Percentiles rank a stretch among this genome's conserved stretches.
Evolutionary conservation across 495 filamentous ascomycete genomes (phyloP).

Genomic region (Podospora bellae-mahoneyi): DNA sequence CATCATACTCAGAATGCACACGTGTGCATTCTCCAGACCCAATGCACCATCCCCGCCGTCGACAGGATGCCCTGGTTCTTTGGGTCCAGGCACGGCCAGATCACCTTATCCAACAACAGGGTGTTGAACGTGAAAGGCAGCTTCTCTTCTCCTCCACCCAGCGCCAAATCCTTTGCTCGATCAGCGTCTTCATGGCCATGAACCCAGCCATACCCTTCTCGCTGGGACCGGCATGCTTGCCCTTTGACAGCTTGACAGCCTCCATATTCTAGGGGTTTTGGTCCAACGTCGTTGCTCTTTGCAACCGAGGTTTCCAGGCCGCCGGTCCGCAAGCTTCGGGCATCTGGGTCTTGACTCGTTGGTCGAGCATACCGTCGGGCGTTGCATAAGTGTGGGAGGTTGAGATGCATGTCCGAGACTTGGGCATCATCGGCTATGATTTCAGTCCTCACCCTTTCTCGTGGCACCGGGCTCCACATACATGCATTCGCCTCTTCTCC

Average conservation of each 20-base stretch:
- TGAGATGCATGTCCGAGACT: no score
- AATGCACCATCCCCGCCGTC: constrained; percentile 36
- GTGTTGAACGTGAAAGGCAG: constrained; percentile 34
- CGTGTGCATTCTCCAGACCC: constrained; percentile 28
- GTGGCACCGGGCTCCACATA: no score
- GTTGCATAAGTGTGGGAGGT: no score
- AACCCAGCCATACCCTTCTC: constrained; percentile 31
- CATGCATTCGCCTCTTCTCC: no score
- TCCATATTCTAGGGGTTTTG: constrained; percentile 33
- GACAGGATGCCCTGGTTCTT: constrained; percentile 27
- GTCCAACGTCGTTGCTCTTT: constrained; percentile 23
- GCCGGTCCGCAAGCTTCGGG: constrained; percentile 7
- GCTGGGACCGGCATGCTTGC: constrained; percentile 9
- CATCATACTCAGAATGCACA: constrained; percentile 27
- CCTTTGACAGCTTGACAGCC: constrained; percentile 26
- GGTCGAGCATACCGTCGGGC: no score
- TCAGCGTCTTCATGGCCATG: constrained; percentile 38
- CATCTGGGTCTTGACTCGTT: no score
- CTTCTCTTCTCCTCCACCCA: constrained; percentile 32
- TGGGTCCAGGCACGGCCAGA: constrained; percentile 35
- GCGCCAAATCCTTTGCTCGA: constrained; percentile 37
- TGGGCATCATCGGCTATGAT: no score
- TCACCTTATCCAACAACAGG: constrained; percentile 33
- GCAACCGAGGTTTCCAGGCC: constrained; percentile 31
- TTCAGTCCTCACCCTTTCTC: no score